These are phyloP conservation scores for Mucor sp. DNA, from an alignment of 371 early-diverging fungal species.

Conservation along the genomic window DNA sequence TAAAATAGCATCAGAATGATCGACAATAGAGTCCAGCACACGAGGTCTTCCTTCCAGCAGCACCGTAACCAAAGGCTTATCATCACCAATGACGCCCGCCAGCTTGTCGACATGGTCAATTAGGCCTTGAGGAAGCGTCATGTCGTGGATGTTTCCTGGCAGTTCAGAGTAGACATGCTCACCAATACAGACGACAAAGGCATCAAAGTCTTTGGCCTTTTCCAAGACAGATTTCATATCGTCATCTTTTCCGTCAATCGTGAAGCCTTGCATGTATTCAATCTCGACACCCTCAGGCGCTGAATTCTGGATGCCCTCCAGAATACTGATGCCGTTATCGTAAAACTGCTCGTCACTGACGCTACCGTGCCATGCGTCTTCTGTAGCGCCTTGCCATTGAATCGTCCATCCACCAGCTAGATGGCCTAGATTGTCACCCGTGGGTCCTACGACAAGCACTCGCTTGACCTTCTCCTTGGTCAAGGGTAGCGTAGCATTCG, in stretches of 20 bases:
- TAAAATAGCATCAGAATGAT: conserved; percentile 49
- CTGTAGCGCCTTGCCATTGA: conserved; percentile 56
- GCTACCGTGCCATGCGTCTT: conserved; percentile 43
- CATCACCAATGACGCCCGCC: conserved; percentile 2
- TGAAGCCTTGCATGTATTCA: conserved; percentile 31
- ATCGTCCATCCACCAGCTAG: conserved; percentile 64
- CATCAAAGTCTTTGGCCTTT: conserved; percentile 41
- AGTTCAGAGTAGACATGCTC: conserved; percentile 56
- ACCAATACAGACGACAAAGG: conserved; percentile 48
- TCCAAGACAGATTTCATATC: conserved; percentile 36
- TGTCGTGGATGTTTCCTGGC: conserved; percentile 59
- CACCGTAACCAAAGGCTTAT: conserved; percentile 49
- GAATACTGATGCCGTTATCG: conserved; percentile 45
- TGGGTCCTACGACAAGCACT: conserved; percentile 55
- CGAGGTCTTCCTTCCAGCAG: conserved; percentile 66
- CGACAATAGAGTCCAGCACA: conserved; percentile 43
- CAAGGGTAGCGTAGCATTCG: conserved; percentile 49
- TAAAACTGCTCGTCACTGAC: conserved; percentile 52
- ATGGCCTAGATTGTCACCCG: conserved; percentile 43
- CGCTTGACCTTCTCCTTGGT: conserved; percentile 12
- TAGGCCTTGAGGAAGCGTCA: conserved; percentile 54
- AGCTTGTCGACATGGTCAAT: conserved; percentile 38
- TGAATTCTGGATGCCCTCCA: conserved; percentile 38
- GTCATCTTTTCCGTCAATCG: conserved; percentile 30
- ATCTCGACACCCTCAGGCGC: conserved; percentile 40